Percentiles rank a stretch among this genome's conserved stretches.
Evolutionary conservation across 179 eudicot species (phyloP).

Genomic region (Beta macrorhiza): DNA sequence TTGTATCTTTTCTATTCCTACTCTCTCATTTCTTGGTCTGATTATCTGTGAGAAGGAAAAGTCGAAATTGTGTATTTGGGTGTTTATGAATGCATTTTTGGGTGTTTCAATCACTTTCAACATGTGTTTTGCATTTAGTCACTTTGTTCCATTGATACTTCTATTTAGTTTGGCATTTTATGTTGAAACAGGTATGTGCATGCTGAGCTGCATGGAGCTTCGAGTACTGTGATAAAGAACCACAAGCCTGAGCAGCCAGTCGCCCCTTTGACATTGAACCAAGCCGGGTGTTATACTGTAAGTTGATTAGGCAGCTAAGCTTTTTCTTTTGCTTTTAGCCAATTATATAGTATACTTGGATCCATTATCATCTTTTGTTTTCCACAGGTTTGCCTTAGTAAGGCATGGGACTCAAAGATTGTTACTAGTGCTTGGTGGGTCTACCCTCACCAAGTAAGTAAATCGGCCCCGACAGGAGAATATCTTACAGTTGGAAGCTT

Average conservation of each 20-base stretch:
- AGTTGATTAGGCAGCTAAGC: constrained; percentile 32
- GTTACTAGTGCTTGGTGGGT: constrained; percentile 99
- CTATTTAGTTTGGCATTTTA: neutral
- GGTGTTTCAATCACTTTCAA: neutral
- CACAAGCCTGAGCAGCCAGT: constrained; percentile 85
- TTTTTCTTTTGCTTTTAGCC: neutral
- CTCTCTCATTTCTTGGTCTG: neutral
- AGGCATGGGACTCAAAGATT: constrained; percentile 98
- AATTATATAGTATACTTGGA: neutral
- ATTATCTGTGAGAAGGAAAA: neutral
- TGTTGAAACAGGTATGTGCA: constrained; percentile 72
- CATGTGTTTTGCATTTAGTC: neutral
- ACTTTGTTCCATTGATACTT: neutral
- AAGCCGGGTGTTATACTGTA: constrained; percentile 95
- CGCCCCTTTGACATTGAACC: constrained; percentile 92
- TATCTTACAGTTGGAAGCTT: constrained; percentile 97
- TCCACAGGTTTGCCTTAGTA: constrained; percentile 88
- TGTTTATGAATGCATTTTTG: neutral
- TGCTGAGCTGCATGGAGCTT: constrained; percentile 99
- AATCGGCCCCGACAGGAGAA: constrained; percentile 98
- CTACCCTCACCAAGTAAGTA: constrained; percentile 96
- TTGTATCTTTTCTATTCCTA: neutral
- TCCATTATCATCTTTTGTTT: constrained; percentile 6
- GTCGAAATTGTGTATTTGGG: neutral
- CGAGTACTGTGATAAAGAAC: constrained; percentile 94